These are phyloP conservation scores for Adiantum capillusveneris DNA, from an alignment of 75 land plant species.

Conservation along the genomic window DNA sequence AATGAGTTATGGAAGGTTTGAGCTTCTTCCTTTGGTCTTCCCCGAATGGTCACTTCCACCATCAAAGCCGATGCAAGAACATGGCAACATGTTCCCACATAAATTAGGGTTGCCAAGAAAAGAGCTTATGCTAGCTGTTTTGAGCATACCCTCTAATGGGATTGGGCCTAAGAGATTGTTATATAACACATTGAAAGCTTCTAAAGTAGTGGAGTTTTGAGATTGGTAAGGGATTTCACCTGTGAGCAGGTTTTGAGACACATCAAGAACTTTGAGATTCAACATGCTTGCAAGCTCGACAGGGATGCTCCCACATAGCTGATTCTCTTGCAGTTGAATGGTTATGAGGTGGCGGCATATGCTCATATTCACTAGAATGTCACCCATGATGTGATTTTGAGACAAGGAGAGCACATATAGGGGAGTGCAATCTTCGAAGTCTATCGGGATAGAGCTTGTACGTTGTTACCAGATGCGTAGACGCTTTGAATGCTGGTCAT, in stretches of 20 bases:
- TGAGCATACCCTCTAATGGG: conserved; percentile 53
- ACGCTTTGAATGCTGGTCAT: conserved; percentile 33
- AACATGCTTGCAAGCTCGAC: conserved; percentile 29
- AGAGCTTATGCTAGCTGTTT: conserved; percentile 15
- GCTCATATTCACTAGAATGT: conserved; percentile 32
- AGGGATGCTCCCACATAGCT: conserved; percentile 36
- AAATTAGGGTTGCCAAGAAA: conserved; percentile 70
- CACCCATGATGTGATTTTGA: conserved; percentile 25
- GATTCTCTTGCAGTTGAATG: conserved; percentile 28
- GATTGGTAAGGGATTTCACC: conserved; percentile 11
- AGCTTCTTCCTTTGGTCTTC: background rate
- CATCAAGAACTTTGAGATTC: conserved; percentile 9
- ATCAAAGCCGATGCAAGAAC: conserved; percentile 18
- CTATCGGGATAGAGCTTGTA: conserved; percentile 55
- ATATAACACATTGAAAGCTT: conserved; percentile 59
- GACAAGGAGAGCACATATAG: conserved; percentile 30
- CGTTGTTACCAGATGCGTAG: conserved; percentile 63
- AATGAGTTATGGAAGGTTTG: conserved; percentile 45
- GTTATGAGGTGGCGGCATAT: conserved; percentile 28
- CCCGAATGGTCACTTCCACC: background rate
- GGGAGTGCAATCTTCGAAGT: conserved; percentile 14
- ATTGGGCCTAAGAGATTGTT: conserved; percentile 64
- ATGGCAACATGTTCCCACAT: conserved; percentile 48
- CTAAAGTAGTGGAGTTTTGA: conserved; percentile 42
- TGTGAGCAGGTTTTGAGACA: conserved; percentile 20